Conservation (phyloP, 805 yeast genomes). For the Metschnikowia drakensbergensis region DNA sequence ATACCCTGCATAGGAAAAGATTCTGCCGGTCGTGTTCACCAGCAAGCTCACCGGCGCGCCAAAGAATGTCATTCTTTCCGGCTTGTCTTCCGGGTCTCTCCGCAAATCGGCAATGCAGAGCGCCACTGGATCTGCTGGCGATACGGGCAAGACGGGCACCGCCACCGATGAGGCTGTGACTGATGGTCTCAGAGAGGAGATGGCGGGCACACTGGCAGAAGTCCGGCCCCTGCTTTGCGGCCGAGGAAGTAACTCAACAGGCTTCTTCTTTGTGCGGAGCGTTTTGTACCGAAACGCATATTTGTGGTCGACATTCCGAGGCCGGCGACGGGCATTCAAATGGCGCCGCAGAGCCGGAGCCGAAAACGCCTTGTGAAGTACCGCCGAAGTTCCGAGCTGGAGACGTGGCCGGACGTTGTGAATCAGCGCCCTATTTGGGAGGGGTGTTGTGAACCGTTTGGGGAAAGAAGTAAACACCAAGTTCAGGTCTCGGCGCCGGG, state of each 20-base stretch:
- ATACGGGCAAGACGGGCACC: background rate
- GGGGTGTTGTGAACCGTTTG: constrained; percentile 8
- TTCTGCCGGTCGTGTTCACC: background rate
- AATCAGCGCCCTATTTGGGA: background rate
- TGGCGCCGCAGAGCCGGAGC: background rate
- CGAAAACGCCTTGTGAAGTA: background rate
- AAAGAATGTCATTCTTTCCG: background rate
- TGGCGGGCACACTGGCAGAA: background rate
- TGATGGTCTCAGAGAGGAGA: background rate
- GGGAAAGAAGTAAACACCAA: background rate
- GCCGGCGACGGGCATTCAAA: background rate
- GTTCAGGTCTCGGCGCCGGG: constrained; percentile 6
- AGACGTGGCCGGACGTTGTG: background rate
- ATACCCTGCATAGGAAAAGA: background rate
- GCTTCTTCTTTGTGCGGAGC: background rate
- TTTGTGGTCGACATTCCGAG: background rate
- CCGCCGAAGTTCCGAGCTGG: background rate
- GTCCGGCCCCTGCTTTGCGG: background rate
- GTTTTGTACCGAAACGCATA: constrained; percentile 1
- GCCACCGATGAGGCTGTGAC: background rate
- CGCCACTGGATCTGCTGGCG: constrained; percentile 1
- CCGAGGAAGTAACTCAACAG: background rate
- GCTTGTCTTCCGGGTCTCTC: background rate
- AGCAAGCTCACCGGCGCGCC: background rate
- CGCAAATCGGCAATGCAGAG: background rate